Percentiles rank a stretch among this genome's conserved stretches.
phyloP scores from a whole-genome alignment of 2,329 filamentous ascomycete species.

The Colletotrichum lini region DNA sequence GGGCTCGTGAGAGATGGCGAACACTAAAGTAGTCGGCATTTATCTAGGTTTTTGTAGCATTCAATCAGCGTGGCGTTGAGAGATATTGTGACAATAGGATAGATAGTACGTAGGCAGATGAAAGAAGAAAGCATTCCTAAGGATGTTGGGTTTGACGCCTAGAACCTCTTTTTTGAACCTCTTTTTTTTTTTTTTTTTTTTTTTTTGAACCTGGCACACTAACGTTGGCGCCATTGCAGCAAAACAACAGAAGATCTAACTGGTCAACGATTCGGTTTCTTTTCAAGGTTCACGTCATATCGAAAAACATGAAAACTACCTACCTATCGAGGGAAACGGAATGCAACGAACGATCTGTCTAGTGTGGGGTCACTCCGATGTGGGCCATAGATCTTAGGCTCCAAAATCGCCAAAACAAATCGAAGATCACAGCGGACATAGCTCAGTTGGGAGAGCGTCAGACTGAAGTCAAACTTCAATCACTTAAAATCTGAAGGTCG shows the following conservation, averaged over 20 bases:
- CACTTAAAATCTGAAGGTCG: conserved; percentile 40
- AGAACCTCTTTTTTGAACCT: neutral
- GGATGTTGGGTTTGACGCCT: too few species aligned
- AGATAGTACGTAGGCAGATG: neutral
- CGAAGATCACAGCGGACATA: conserved; percentile 36
- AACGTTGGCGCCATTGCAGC: neutral
- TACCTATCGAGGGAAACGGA: too few species aligned
- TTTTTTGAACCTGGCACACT: neutral
- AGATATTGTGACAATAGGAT: too few species aligned
- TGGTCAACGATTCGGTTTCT: too few species aligned
- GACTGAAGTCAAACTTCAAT: conserved; percentile 42
- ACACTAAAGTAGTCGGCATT: neutral
- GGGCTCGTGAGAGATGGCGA: conserved; percentile 19
- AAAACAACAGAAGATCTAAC: too few species aligned
- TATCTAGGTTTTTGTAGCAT: neutral
- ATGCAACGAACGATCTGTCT: too few species aligned
- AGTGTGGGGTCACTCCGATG: neutral
- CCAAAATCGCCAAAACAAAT: accelerated
- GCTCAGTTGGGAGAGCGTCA: conserved; percentile 43
- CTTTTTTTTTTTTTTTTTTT: too few species aligned
- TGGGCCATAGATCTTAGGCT: neutral
- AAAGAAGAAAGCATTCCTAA: neutral
- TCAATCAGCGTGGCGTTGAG: conserved; percentile 2
- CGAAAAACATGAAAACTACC: too few species aligned
- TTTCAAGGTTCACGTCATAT: too few species aligned